A percentile compares a stretch with the other conserved stretches of the same genome.
phyloP scores from a whole-genome alignment of 441 rosid species.

The Populus trichocarpa region DNA sequence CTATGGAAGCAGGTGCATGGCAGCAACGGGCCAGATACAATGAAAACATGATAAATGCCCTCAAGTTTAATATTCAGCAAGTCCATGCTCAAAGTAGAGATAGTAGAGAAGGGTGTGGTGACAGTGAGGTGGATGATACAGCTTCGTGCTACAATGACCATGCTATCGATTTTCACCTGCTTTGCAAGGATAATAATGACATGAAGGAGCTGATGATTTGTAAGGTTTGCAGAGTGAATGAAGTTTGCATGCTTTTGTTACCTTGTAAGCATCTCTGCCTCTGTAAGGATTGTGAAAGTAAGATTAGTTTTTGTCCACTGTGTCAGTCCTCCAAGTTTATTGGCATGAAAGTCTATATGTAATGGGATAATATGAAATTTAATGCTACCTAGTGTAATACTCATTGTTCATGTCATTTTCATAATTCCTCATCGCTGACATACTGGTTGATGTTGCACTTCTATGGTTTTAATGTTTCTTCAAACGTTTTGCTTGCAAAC shows the following conservation, averaged over 20 bases:
- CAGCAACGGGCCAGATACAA: constrained; percentile 66
- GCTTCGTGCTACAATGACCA: constrained; percentile 81
- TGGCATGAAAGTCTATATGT: constrained; percentile 81
- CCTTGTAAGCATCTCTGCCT: constrained; percentile 96
- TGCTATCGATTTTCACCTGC: constrained; percentile 51
- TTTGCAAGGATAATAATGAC: constrained; percentile 39
- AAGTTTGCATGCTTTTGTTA: constrained; percentile 74
- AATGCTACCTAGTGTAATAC: constrained; percentile 17
- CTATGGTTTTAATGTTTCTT: background rate
- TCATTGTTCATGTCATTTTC: constrained; percentile 13
- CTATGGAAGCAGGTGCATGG: constrained; percentile 74
- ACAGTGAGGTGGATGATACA: constrained; percentile 86
- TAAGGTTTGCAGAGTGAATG: constrained; percentile 65
- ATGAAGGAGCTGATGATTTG: constrained; percentile 56
- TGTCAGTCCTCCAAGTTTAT: constrained; percentile 70
- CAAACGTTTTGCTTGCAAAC: background rate
- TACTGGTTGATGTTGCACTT: background rate
- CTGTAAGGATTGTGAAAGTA: constrained; percentile 87
- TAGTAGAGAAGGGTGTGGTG: constrained; percentile 89
- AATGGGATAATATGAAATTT: constrained; percentile 24
- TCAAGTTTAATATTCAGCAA: constrained; percentile 66
- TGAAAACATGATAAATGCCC: constrained; percentile 68
- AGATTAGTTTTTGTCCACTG: constrained; percentile 77
- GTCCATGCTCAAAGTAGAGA: constrained; percentile 63
- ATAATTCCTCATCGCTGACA: background rate